These are phyloP conservation scores for Pseudogymnoascus sp. DNA, from an alignment of 2,329 filamentous ascomycete genomes.

Conservation along the genomic window DNA sequence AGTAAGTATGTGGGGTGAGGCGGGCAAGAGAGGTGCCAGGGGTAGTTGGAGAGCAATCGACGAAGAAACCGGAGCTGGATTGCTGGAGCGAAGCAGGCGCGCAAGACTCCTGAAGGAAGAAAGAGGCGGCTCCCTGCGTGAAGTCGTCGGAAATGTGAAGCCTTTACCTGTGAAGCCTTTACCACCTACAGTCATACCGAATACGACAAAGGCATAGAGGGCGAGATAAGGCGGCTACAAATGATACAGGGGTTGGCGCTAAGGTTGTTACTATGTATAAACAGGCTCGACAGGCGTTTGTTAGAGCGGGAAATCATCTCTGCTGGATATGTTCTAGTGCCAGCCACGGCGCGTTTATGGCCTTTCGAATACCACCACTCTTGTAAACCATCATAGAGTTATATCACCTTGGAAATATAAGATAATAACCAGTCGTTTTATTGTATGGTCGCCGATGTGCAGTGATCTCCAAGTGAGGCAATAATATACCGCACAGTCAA, in stretches of 20 bases:
- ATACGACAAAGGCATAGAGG: neutral
- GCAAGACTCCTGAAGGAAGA: constrained; percentile 16
- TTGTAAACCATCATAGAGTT: constrained; percentile 3
- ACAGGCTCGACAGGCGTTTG: constrained; percentile 1
- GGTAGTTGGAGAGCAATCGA: constrained; percentile 19
- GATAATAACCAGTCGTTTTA: neutral
- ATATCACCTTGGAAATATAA: constrained; percentile 4
- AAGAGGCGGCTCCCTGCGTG: neutral
- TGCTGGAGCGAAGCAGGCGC: constrained; percentile 21
- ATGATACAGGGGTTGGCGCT: neutral
- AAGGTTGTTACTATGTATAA: constrained; percentile 3
- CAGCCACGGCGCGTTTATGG: neutral
- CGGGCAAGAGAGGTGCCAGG: constrained; percentile 21
- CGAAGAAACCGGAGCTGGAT: constrained; percentile 15
- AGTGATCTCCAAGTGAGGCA: neutral
- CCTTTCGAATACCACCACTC: constrained; percentile 7
- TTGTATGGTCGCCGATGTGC: neutral
- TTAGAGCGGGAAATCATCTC: constrained; percentile 2
- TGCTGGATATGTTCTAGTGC: neutral
- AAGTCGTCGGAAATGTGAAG: constrained; percentile 1
- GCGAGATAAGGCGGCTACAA: neutral
- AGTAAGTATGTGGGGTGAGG: constrained; percentile 64
- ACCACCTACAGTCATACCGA: constrained; percentile 6
- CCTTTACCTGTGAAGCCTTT: neutral
- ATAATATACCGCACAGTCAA: neutral